phyloP scores from a whole-genome alignment of 2,329 filamentous ascomycete species.

The Grosmannia huntii region DNA sequence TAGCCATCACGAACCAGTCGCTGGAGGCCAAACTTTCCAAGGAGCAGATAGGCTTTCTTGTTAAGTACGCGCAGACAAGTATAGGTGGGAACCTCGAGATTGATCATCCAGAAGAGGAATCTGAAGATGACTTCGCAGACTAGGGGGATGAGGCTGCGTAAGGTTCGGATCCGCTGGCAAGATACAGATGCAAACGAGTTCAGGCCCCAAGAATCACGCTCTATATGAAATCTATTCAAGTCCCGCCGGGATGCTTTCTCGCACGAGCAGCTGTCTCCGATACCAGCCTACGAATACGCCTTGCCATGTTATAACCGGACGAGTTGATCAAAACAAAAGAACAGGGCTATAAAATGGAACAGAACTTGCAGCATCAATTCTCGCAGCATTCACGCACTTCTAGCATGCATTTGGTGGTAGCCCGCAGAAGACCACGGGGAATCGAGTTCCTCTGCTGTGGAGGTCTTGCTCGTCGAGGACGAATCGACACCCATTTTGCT shows the following conservation, averaged over 20 bases:
- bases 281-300: background rate
- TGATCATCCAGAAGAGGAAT: constrained; percentile 22
- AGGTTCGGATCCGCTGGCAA: background rate
- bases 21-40: constrained; percentile 16
- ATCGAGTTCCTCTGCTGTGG: constrained; percentile 1
- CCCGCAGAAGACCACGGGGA: background rate
- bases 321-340: background rate
- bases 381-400: background rate
- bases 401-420: background rate
- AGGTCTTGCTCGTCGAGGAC: background rate
- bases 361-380: background rate
- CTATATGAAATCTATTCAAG: too few relatives aligned
- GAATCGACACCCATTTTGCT: constrained; percentile 24
- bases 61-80: constrained; percentile 12
- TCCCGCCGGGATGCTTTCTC: background rate
- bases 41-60: constrained; percentile 16
- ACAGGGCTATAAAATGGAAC: too few relatives aligned
- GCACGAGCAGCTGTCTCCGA: background rate
- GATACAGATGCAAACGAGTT: background rate
- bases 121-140: constrained; percentile 23
- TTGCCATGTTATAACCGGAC: background rate
- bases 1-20: constrained; percentile 23
- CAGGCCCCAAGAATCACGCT: too few relatives aligned
- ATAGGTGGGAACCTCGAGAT: constrained; percentile 23
- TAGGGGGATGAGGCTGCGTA: background rate